These are phyloP conservation scores for Mycena amicta DNA, from an alignment of 768 basidiomycete species.

Conservation along the genomic window DNA sequence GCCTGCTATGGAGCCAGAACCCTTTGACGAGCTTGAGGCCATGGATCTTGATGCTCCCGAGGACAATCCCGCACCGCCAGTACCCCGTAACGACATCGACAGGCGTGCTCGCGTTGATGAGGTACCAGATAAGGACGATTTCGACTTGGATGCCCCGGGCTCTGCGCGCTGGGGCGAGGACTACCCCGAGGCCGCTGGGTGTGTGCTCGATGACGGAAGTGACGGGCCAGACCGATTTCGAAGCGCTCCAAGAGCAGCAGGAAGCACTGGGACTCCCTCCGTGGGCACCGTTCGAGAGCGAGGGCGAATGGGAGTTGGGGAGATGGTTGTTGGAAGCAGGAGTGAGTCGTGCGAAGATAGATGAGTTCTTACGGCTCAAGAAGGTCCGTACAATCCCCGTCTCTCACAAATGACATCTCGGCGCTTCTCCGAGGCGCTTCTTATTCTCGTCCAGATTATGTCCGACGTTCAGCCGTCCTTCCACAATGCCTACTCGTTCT, in stretches of 20 bases:
- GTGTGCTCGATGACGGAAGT: neutral
- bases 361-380: slow-evolving; percentile 31
- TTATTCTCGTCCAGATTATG: neutral
- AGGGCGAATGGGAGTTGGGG: slow-evolving; percentile 35
- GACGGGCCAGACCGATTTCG: slow-evolving; percentile 4
- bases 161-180: neutral
- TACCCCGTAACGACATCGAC: no score
- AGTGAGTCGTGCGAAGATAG: slow-evolving; percentile 28
- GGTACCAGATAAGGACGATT: neutral
- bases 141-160: neutral
- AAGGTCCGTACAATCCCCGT: neutral
- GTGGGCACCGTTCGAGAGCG: slow-evolving; percentile 30
- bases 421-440: no score
- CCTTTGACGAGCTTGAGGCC: no score
- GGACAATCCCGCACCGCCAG: no score
- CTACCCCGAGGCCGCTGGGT: neutral
- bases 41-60: no score
- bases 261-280: slow-evolving; percentile 4
- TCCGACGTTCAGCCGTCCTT: neutral
- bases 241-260: slow-evolving; percentile 9
- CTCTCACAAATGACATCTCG: neutral
- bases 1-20: neutral
- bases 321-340: slow-evolving; percentile 30
- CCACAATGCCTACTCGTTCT: slow-evolving; percentile 1
- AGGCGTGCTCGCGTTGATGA: no score